A percentile compares a stretch with the other conserved stretches of the same genome.
These are phyloP conservation scores for Leishmania arabica DNA, from an alignment of 208 protist genomes.

Conservation along the genomic window DNA sequence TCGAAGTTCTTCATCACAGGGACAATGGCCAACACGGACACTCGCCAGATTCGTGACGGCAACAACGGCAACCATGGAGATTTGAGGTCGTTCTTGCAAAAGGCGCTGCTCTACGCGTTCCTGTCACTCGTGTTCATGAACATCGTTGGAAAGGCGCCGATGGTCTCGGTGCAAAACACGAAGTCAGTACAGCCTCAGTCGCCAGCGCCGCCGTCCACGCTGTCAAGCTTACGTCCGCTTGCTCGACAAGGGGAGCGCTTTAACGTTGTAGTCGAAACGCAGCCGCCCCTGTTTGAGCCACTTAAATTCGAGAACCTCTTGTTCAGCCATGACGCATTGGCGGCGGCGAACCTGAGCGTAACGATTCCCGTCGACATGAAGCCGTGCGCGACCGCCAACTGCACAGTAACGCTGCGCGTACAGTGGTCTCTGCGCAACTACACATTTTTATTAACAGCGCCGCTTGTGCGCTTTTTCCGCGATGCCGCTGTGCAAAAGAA, in stretches of 20 bases:
- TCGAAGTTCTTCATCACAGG: not conserved
- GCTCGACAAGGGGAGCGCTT: slow-evolving; percentile 29
- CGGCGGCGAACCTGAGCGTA: slow-evolving; percentile 12
- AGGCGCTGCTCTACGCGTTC: slow-evolving; percentile 20
- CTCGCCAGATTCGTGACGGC: not conserved
- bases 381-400: slow-evolving; percentile 28
- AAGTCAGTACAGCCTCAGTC: not conserved
- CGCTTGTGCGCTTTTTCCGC: slow-evolving; percentile 29
- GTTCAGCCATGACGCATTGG: slow-evolving; percentile 28
- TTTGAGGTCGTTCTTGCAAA: slow-evolving; percentile 12
- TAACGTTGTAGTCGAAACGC: slow-evolving; percentile 23
- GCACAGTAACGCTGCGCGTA: slow-evolving; percentile 26
- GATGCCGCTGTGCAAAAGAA: slow-evolving; percentile 32
- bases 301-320: slow-evolving; percentile 24
- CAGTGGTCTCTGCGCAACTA: slow-evolving; percentile 29
- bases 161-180: not conserved
- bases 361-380: slow-evolving; percentile 29
- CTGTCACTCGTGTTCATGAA: slow-evolving; percentile 19
- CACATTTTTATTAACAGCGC: slow-evolving; percentile 17
- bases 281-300: slow-evolving; percentile 33
- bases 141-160: slow-evolving; percentile 16
- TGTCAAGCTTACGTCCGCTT: slow-evolving; percentile 22
- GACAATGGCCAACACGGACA: not conserved
- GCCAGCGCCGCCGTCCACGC: not conserved
- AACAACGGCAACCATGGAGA: not conserved